Conservation (phyloP, 169 alveolate genomes). For the Eimeria acervulina region DNA sequence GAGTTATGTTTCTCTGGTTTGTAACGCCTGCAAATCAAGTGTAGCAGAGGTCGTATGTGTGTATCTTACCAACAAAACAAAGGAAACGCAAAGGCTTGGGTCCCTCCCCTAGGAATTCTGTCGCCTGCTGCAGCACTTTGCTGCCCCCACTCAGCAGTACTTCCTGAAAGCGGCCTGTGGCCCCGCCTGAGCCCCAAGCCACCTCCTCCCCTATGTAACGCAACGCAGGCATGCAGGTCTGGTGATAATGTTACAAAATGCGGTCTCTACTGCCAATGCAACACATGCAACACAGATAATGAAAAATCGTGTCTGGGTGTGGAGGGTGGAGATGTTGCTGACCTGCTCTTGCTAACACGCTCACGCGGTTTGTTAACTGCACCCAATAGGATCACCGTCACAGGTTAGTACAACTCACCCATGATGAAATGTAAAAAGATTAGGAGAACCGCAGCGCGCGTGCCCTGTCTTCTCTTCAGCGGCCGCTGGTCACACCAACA, state of each 20-base stretch:
- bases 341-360: not conserved
- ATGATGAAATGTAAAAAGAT: not conserved
- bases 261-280: not conserved
- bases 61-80: slow-evolving; percentile 71
- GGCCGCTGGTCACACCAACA: slow-evolving; percentile 41
- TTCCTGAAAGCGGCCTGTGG: slow-evolving; percentile 55
- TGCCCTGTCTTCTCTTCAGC: not conserved
- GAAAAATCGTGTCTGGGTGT: not conserved
- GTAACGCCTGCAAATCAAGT: not conserved
- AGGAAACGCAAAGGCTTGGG: slow-evolving; percentile 80
- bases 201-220: slow-evolving; percentile 22
- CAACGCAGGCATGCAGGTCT: not conserved
- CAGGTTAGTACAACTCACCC: not conserved
- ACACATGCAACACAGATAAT: not conserved
- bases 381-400: not conserved
- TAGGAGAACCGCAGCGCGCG: not conserved
- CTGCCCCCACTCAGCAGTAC: slow-evolving; percentile 60
- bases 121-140: slow-evolving; percentile 73
- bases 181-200: slow-evolving; percentile 45
- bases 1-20: not conserved
- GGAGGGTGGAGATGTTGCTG: not conserved
- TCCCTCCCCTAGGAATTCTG: slow-evolving; percentile 71
- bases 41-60: not conserved
- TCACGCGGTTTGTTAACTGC: not conserved
- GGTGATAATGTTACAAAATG: not conserved